Percentiles rank a stretch among this genome's conserved stretches.
Evolutionary conservation across 2,329 filamentous ascomycete genomes (phyloP).

Genomic region (Pseudohalonectria lignicola): DNA sequence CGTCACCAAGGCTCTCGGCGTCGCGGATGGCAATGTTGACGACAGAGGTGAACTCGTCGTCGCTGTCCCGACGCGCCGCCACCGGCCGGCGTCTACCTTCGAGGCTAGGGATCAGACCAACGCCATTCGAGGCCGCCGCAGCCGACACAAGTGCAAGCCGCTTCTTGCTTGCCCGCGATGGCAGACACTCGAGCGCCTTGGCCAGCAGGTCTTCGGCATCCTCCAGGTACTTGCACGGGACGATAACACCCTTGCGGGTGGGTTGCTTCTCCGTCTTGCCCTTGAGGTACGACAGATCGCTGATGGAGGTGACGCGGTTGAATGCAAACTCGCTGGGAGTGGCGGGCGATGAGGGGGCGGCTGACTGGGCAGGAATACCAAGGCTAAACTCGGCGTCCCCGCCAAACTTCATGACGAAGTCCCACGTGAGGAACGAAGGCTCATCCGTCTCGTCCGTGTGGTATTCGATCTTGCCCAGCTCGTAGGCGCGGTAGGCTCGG

Average conservation of each 20-base stretch:
- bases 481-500: constrained; percentile 92
- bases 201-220: constrained; percentile 81
- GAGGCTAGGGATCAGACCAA: constrained; percentile 59
- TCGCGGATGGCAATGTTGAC: constrained; percentile 88
- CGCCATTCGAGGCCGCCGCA: constrained; percentile 6
- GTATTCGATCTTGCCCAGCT: constrained; percentile 81
- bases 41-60: constrained; percentile 80
- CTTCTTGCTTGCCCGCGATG: constrained; percentile 35
- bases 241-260: constrained; percentile 82
- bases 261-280: constrained; percentile 66
- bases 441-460: constrained; percentile 59
- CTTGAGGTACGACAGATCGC: constrained; percentile 85
- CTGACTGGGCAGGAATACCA: constrained; percentile 67
- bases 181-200: constrained; percentile 77
- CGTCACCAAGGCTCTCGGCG: constrained; percentile 72
- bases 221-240: constrained; percentile 87
- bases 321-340: constrained; percentile 58
- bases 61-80: constrained; percentile 40
- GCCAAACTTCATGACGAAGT: constrained; percentile 89
- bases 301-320: constrained; percentile 86
- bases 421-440: constrained; percentile 80
- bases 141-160: constrained; percentile 26
- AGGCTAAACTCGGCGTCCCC: constrained; percentile 68
- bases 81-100: constrained; percentile 59
- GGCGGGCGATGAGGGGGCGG: constrained; percentile 73